Conservation (phyloP, 1,284 basidiomycete genomes). For the Ceratobasidium sp. region DNA sequence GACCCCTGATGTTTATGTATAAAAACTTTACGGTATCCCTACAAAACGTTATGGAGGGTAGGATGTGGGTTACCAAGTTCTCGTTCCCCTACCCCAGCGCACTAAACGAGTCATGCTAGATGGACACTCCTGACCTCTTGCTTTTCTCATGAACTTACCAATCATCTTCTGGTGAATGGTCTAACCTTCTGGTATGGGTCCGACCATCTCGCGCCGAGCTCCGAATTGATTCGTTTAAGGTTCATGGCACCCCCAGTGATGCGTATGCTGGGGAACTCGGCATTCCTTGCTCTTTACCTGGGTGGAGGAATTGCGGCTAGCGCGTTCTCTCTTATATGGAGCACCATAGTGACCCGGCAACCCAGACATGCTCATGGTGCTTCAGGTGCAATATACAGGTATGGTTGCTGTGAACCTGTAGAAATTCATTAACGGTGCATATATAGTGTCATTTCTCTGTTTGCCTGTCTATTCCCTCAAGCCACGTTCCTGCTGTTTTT, state of each 20-base stretch:
- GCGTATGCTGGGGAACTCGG: constrained; percentile 41
- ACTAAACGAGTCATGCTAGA: constrained; percentile 9
- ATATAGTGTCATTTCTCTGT: constrained; percentile 40
- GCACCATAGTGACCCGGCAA: constrained; percentile 15
- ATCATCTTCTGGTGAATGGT: constrained; percentile 40
- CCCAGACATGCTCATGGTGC: constrained; percentile 40
- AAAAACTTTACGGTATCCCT: constrained; percentile 42
- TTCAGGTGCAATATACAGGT: constrained; percentile 39
- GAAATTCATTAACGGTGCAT: not conserved
- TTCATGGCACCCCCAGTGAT: constrained; percentile 38
- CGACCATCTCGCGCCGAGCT: not conserved
- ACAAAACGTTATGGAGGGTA: constrained; percentile 41
- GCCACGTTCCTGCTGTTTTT: constrained; percentile 42
- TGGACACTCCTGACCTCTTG: constrained; percentile 44
- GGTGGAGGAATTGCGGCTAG: constrained; percentile 42
- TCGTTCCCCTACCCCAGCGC: not conserved
- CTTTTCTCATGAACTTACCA: constrained; percentile 42
- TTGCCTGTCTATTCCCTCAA: constrained; percentile 42
- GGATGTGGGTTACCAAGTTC: constrained; percentile 12
- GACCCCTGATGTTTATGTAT: constrained; percentile 40
- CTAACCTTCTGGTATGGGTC: constrained; percentile 42
- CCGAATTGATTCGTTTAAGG: constrained; percentile 1
- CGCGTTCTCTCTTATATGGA: constrained; percentile 40
- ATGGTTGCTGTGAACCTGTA: not conserved
- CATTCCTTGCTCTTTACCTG: constrained; percentile 43